Evolutionary conservation across 1,284 basidiomycete genomes (phyloP), one percentile per base, ranked within the genome.

Genomic region (Fomitiporia mediterranea): DNA sequence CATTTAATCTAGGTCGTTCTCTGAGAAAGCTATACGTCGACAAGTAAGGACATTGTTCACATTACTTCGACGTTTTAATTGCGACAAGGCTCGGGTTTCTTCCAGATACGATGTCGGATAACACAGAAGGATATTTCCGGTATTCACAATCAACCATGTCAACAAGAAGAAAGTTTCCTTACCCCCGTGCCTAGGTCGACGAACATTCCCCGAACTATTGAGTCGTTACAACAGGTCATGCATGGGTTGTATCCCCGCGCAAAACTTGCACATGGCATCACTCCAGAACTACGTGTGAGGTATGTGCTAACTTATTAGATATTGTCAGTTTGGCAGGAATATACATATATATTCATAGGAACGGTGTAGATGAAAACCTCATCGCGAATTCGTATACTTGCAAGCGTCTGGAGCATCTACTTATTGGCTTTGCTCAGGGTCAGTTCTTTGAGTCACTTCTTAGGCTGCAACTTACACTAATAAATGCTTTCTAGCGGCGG

Each of bases 191-290:
- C 3, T 53, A 75, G 78, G 4, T 81, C 80, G 13, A 92, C 89
- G 1, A 87, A 90, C 64, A 81, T 91, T 67, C 78, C 84, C 1
- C 78, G 90, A 34, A 93, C 90, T 4, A 82, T 86, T 23, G 88
- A 91, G 64, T 86, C 85, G 1, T 70, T 91, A 13, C 84, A 90
- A 63, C 83, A 91, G 62, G 74, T 90, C 39, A 74, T 89, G 21
- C 77, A 84, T 53, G 89, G 89, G 3, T 66, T 90, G 51, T 90
- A 89, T 62, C 86, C 86, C 2, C 69, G 71, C 13, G 62, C 70
- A 2, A 80, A 81, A 64, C 80, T 79, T 59, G 67, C 68, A 11
- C 63, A 70, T 11, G 68, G 70, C 15, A 70, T 76, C 7, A 63
- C 74, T n/a, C 84, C 85, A 7, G 67, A 74, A 0, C 66, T 88